phyloP scores from a whole-genome alignment of 1,139 yeast species.

The Torulaspora globosa region DNA sequence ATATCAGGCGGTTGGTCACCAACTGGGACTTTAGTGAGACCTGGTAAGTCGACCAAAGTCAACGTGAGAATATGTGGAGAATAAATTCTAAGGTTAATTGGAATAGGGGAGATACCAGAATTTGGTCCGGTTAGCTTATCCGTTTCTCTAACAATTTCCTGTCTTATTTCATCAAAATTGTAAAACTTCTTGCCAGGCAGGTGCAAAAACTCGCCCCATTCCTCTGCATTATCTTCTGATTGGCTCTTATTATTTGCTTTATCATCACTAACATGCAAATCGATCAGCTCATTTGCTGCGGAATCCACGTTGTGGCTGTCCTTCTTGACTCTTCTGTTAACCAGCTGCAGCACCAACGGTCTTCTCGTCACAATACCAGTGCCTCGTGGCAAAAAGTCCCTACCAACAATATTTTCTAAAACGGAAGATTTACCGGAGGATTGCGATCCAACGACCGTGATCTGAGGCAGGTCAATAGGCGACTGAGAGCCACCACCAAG shows the following conservation, averaged over 20 bases:
- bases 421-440: conserved; percentile 93
- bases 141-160: conserved; percentile 89
- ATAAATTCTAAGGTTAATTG: conserved; percentile 88
- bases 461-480: conserved; percentile 90
- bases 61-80: conserved; percentile 94
- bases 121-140: conserved; percentile 91
- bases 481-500: conserved; percentile 81
- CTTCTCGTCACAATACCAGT: conserved; percentile 95
- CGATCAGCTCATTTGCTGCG: conserved; percentile 40
- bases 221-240: conserved; percentile 76
- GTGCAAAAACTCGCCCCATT: conserved; percentile 98
- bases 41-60: conserved; percentile 96
- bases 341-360: conserved; percentile 78
- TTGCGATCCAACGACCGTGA: conserved; percentile 95
- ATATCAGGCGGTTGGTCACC: conserved; percentile 99
- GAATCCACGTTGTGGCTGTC: conserved; percentile 20
- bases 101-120: conserved; percentile 86
- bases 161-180: conserved; percentile 86
- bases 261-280: conserved; percentile 33
- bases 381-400: conserved; percentile 93
- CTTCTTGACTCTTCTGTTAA: conserved; percentile 55
- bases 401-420: conserved; percentile 87
- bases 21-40: conserved; percentile 97
- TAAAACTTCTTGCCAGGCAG: conserved; percentile 82
- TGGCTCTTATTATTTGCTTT: conserved; percentile 28